Conservation (phyloP, 495 filamentous ascomycete species). For the Annulohypoxylon bovei region DNA sequence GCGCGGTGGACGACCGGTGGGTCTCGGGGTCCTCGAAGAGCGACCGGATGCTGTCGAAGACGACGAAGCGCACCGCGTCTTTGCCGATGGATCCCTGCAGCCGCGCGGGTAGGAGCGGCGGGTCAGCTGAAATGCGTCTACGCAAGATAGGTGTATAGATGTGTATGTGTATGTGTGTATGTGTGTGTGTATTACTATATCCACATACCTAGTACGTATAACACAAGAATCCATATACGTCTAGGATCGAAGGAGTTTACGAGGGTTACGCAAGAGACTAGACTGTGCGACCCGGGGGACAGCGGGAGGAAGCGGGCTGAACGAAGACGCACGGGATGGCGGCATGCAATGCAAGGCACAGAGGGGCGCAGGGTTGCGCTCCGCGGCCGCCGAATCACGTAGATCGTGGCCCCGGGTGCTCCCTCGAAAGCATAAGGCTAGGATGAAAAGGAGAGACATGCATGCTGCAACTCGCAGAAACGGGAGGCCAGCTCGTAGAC, state of each 20-base stretch:
- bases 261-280: slow-evolving; percentile 6
- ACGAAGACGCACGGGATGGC: background rate
- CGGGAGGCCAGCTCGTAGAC: slow-evolving; percentile 4
- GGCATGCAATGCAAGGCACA: slow-evolving; percentile 31
- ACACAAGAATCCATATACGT: background rate
- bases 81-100: slow-evolving; percentile 62
- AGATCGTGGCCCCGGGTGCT: background rate
- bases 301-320: slow-evolving; percentile 4
- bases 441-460: slow-evolving; percentile 3
- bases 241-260: background rate
- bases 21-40: slow-evolving; percentile 65
- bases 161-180: background rate
- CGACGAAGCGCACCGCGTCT: slow-evolving; percentile 72
- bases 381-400: slow-evolving; percentile 6
- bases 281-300: slow-evolving; percentile 3
- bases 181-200: background rate
- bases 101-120: background rate
- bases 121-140: slow-evolving; percentile 1
- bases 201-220: too few relatives aligned
- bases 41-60: slow-evolving; percentile 72
- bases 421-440: background rate
- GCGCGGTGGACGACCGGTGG: slow-evolving; percentile 62
- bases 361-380: background rate
- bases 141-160: background rate
- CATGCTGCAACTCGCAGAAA: slow-evolving; percentile 13